Base-by-base conservation (phyloP, 208 protist genomes). In the Tritrichomonas foetus region DNA sequence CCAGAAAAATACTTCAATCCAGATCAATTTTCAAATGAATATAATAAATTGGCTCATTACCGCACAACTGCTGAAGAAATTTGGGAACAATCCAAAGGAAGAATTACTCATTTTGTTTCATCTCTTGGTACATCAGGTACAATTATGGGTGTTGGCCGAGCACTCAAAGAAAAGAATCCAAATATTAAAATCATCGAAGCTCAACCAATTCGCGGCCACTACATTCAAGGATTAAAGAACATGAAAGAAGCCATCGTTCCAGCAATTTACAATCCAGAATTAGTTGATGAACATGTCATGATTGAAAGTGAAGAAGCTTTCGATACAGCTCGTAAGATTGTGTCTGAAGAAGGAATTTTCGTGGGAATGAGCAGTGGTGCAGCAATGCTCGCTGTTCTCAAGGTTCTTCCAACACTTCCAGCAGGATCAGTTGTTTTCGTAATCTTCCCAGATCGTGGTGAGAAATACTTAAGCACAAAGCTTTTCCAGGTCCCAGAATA, bases 1-100 rank as follows among this genome's bases (percentile, higher is more conserved):
- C 74, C 74, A 47, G 74, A 36, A 20, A 82, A 94, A 36, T 69
- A 55, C 47, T 82, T 95, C 9, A 95, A 80, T 27, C 57, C 89
- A 75, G 53, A 94, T 30, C 97, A 98, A 96, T 98, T 98, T 94
- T 93, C 33, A 74, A 98, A 97, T 69, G 96, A 96, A 93, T 97
- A 96, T 95, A 98, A 98, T 94, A 95, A 97, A 80, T 66, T 96
- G 57, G 96, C 97, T 49, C 97, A 98, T 95, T 95, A 97, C 94
- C 96, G 97, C 94, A 97, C 97, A 41, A 98, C 97, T 27, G 97
- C 97, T 33, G 96, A 97, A 41, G 97, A 98, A 94, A 97, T 98
- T 93, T 93, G 47, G 55, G 55, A 1, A 9, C 74, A 94, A 49
- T 50, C 55, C 33, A 3, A 84, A 49, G 93, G 93, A 33, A 92